A percentile compares a stretch with the other conserved stretches of the same genome.
Conservation (phyloP, 352 stramenopile species). For the Globisporangium acanthophoron region DNA sequence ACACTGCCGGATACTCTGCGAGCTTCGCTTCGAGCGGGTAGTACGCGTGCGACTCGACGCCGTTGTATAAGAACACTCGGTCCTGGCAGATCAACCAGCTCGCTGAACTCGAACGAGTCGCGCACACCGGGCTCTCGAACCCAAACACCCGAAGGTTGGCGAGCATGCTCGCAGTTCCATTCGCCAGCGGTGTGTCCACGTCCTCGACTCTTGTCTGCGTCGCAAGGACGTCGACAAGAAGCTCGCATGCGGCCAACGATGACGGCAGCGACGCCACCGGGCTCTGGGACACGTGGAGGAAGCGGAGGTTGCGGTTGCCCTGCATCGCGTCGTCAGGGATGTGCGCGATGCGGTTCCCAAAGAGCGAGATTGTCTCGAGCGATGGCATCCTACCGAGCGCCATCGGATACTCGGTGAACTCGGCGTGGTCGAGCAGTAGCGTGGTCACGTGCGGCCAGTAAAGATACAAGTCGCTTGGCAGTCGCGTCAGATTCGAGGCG, state of each 20-base stretch:
- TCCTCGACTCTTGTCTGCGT: not conserved
- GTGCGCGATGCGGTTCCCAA: not conserved
- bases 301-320: not conserved
- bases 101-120: not conserved
- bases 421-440: conserved; percentile 12
- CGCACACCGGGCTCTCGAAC: not conserved
- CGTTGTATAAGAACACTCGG: not conserved
- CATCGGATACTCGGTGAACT: conserved; percentile 1
- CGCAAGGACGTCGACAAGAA: not conserved
- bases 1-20: not conserved
- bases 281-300: not conserved
- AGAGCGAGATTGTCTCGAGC: conserved; percentile 15
- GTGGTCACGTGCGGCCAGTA: conserved; percentile 12
- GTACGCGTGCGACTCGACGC: conserved; percentile 1
- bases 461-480: conserved; percentile 10
- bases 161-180: not conserved
- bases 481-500: conserved; percentile 11
- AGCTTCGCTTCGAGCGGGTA: conserved; percentile 3
- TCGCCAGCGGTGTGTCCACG: not conserved
- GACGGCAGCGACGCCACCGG: not conserved
- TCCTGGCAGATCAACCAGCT: not conserved
- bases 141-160: not conserved
- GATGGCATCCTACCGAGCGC: conserved; percentile 8
- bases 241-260: not conserved
- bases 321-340: conserved; percentile 2